Percentiles rank a stretch among this genome's conserved stretches.
These are phyloP conservation scores for Chlorella sorokiniana DNA, from an alignment of 139 green algal species.

Conservation along the genomic window DNA sequence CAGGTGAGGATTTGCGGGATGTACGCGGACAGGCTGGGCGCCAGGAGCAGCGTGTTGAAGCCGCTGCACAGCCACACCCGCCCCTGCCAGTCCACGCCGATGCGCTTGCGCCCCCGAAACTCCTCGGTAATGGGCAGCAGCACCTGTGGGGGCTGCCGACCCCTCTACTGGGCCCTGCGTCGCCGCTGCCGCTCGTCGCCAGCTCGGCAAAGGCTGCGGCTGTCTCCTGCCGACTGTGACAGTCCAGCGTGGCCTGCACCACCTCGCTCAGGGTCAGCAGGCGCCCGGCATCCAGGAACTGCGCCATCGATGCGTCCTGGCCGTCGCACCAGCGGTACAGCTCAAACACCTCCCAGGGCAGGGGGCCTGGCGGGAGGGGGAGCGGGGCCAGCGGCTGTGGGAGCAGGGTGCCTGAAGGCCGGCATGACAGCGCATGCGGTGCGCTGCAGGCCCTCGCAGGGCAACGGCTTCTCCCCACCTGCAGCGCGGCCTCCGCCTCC, in stretches of 20 bases:
- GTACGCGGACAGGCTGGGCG: background rate
- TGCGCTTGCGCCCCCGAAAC: constrained; percentile 5
- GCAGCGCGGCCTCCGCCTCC: constrained; percentile 15
- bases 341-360: constrained; percentile 24
- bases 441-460: too few relatives aligned
- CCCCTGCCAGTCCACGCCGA: background rate
- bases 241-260: constrained; percentile 7
- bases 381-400: too few relatives aligned
- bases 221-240: background rate
- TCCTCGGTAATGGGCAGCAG: constrained; percentile 14
- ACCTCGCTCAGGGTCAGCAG: constrained; percentile 19
- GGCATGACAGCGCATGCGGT: too few relatives aligned
- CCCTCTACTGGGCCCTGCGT: background rate
- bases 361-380: background rate
- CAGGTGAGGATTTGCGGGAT: constrained; percentile 1
- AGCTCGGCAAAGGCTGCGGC: background rate
- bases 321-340: constrained; percentile 22
- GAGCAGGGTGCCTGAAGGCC: background rate
- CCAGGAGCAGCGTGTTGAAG: background rate
- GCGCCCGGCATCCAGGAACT: constrained; percentile 14
- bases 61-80: constrained; percentile 1
- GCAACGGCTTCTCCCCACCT: too few relatives aligned
- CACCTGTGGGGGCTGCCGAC: constrained; percentile 3
- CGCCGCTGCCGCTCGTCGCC: background rate
- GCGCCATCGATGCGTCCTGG: background rate